Evolutionary conservation across 2,329 filamentous ascomycete genomes (phyloP).

Genomic region (Rhinocladiella similis): DNA sequence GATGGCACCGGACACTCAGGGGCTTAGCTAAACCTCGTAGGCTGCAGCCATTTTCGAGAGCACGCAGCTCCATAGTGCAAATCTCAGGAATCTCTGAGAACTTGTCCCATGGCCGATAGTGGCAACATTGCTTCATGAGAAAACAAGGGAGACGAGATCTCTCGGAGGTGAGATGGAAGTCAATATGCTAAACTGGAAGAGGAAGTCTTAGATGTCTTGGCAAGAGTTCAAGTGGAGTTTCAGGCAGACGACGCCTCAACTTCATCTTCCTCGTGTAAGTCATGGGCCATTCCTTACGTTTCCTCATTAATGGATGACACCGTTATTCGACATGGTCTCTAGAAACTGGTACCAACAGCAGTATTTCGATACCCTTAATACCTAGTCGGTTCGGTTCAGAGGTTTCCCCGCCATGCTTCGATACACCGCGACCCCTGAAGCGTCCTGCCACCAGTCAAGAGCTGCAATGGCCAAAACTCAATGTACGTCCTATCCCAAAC

Average conservation of each 20-base stretch:
- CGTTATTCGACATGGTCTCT: too few relatives aligned
- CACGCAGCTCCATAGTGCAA: too few relatives aligned
- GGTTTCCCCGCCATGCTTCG: not conserved
- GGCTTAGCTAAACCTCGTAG: too few relatives aligned
- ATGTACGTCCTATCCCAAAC: not conserved
- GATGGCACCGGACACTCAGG: not conserved
- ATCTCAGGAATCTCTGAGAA: too few relatives aligned
- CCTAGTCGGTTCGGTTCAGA: not conserved
- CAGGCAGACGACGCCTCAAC: not conserved
- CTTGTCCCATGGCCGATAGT: too few relatives aligned
- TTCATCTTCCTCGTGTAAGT: not conserved
- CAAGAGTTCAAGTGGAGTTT: not conserved
- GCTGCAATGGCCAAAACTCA: not conserved
- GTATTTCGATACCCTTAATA: too few relatives aligned
- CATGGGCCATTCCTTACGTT: not conserved
- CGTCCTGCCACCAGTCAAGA: not conserved
- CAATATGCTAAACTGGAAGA: not conserved
- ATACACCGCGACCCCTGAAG: not conserved
- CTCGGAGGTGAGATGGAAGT: too few relatives aligned
- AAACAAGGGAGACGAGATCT: too few relatives aligned
- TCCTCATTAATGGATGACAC: not conserved
- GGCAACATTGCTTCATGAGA: too few relatives aligned
- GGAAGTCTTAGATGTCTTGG: slow-evolving; percentile 8
- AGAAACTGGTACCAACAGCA: too few relatives aligned
- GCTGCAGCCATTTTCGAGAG: too few relatives aligned